Evolutionary conservation across 2,329 filamentous ascomycete species (phyloP), one percentile per base, ranked within the genome.

Genomic region (Aspergillus spinulosporus): DNA sequence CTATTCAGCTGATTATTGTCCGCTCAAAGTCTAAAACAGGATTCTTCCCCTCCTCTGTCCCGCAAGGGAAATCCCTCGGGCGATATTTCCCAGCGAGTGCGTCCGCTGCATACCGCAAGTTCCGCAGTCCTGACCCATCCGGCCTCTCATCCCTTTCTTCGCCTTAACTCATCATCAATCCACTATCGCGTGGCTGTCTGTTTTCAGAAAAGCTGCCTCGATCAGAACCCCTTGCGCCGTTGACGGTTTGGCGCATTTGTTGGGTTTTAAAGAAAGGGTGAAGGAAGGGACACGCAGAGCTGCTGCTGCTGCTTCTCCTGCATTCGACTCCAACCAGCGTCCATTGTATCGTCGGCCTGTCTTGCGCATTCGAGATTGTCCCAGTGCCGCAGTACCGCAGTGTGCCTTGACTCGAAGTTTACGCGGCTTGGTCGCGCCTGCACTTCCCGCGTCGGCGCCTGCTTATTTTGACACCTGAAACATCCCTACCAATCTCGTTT

Each of bases 381-480:
- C 40, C 49, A 52, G 50, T 52, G 56, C 50, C 46, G 52, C 45
- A 52, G 49, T 37, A 50, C 59, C 55, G 55, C 34, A 37, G 36
- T 45, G 28, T 51, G 50, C 54, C 42, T 51, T 52, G 56, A 56
- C 52, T 58, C 55, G 53, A 55, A 59, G 57, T 57, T 53, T 57
- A 45, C 59, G 59, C 51, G 50, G 53, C 57, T 49, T 51, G 58
- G 43, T 60, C 61, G 58, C 56, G 60, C 58, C 62, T 61, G 61
- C 62, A 64, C 53, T 56, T 55, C 11, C 65, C 58, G 60, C 63
- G 62, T 59, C 62, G 34, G 62, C 58, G 60, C 62, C 49, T 61
- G 49, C 57, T 59, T 61, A 57, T 63, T 59, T 61, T 59, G 54
- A 66, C 64, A 59, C 56, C 58, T 68, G 67, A 70, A 70, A 70